Base-by-base conservation (phyloP, 2,329 filamentous ascomycete species). In the Penicillium paneum region DNA sequence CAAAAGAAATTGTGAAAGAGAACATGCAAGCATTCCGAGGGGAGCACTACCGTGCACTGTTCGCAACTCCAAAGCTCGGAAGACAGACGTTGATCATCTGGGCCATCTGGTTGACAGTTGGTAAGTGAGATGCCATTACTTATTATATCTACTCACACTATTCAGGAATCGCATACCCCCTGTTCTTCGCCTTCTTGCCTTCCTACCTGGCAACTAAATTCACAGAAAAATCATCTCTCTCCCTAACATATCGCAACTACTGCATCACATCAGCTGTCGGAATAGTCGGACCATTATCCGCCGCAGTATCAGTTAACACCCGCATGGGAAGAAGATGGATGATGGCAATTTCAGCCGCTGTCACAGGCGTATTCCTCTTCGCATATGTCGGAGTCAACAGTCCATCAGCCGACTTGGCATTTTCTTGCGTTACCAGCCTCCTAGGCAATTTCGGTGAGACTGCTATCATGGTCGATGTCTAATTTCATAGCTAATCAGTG, bases 311-410 rank as follows among this genome's bases (percentile, higher is more conserved):
- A 2, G 75, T 78, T 0, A 74, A 77, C 34, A 76, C 73, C 1
- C 68, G 74, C 0, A 63, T 78, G 7, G 76, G 76, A 0, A 69
- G 75, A 7, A 66, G 73, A 5, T 76, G 74, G 69, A 78, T 77
- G 72, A 77, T 78, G 74, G 74, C 73, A 1, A 62, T 72, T 4
- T 76, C 76, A 0, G 69, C 78, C 0, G 71, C 73, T 0, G 57
- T 80, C 0, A 79, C 77, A 28, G 77, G 77, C 1, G 70, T 73
- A 0, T 79, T 79, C 29, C 74, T 81, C 15, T 76, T 79, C 13
- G 71, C 77, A 2, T 78, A 79, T 48, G 78, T 78, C 0, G 68
- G 64, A 0, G 76, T 78, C 2, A 69, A 70, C 1, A 76, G 70
- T 0, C 74, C 55, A 66, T 73, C 55, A 0, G 60, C 65, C 7